Percentiles rank a stretch among this genome's conserved stretches.
phyloP scores from a whole-genome alignment of 2,329 filamentous ascomycete genomes.

The Dactylellina parvicollis region DNA sequence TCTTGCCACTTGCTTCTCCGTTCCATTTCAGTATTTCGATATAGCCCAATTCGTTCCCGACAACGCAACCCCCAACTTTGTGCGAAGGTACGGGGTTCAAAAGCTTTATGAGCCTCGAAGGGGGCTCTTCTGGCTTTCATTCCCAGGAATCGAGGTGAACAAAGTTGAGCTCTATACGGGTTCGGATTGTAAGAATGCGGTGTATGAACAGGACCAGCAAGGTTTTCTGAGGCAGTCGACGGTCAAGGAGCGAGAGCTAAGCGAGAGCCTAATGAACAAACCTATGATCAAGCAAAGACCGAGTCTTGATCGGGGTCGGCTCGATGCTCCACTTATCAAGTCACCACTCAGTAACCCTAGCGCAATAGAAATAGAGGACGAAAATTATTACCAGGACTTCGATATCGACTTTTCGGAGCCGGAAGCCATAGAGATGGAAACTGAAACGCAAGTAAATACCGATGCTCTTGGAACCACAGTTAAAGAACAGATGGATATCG shows the following conservation, averaged over 20 bases:
- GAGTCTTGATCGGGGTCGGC: neutral
- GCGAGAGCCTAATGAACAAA: neutral
- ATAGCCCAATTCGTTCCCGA: constrained; percentile 41
- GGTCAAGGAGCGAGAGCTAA: neutral
- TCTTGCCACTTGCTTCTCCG: constrained; percentile 17
- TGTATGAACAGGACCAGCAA: constrained; percentile 29
- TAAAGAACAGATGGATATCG: constrained; percentile 27
- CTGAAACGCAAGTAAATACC: neutral
- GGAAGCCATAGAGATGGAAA: constrained; percentile 8
- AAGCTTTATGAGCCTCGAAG: constrained; percentile 21
- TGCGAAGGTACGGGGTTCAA: constrained; percentile 7
- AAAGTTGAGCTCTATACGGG: constrained; percentile 45
- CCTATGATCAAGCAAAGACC: constrained; percentile 2
- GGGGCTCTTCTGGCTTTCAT: constrained; percentile 18
- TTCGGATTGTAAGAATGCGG: constrained; percentile 30
- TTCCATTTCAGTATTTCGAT: constrained; percentile 40
- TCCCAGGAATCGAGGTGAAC: constrained; percentile 9
- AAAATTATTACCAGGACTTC: constrained; percentile 26
- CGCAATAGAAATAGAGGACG: constrained; percentile 12
- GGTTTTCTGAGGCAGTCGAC: constrained; percentile 10
- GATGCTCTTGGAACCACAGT: neutral
- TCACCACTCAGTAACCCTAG: constrained; percentile 3
- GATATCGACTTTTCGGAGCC: constrained; percentile 14
- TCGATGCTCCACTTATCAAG: neutral
- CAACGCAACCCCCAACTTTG: constrained; percentile 5